phyloP scores from a whole-genome alignment of 1,139 yeast species.

The Suhomyces coccinellae region DNA sequence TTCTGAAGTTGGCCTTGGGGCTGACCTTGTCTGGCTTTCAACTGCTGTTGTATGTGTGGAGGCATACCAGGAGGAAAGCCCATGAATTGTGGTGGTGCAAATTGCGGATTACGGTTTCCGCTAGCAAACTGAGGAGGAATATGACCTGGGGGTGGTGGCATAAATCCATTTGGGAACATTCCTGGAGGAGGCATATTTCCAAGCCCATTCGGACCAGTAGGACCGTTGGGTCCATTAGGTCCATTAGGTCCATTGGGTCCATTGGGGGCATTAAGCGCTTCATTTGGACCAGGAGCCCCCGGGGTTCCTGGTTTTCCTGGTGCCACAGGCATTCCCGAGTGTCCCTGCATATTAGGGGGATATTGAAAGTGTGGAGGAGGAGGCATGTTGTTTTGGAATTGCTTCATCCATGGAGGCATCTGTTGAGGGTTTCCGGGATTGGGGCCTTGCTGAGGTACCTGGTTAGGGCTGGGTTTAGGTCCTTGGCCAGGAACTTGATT shows the following conservation, averaged over 20 bases:
- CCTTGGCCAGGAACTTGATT: conserved; percentile 12
- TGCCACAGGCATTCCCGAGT: conserved; percentile 4
- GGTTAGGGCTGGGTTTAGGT: conserved; percentile 11
- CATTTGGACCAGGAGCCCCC: not conserved
- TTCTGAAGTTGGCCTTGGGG: conserved; percentile 6
- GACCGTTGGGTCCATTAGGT: not conserved
- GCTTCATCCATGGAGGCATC: conserved; percentile 32
- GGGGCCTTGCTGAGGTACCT: conserved; percentile 9
- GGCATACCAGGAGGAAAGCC: conserved; percentile 30
- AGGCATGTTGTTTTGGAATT: conserved; percentile 17
- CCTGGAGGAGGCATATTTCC: conserved; percentile 3
- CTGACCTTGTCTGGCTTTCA: conserved; percentile 6
- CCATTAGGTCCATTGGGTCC: not conserved
- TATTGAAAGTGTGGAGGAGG: conserved; percentile 11
- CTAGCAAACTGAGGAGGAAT: conserved; percentile 24
- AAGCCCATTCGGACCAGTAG: conserved; percentile 4
- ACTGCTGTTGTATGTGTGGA: conserved; percentile 13
- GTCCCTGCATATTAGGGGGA: conserved; percentile 17
- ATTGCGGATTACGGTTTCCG: conserved; percentile 21
- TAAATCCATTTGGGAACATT: conserved; percentile 1
- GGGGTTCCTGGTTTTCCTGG: conserved; percentile 1
- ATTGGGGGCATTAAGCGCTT: not conserved
- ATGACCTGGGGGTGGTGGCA: conserved; percentile 29
- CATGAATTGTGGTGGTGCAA: conserved; percentile 25
- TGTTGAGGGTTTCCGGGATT: conserved; percentile 10